Evolutionary conservation across 108 stramenopile genomes (phyloP).

Genomic region (Cyclotella distinguenda): DNA sequence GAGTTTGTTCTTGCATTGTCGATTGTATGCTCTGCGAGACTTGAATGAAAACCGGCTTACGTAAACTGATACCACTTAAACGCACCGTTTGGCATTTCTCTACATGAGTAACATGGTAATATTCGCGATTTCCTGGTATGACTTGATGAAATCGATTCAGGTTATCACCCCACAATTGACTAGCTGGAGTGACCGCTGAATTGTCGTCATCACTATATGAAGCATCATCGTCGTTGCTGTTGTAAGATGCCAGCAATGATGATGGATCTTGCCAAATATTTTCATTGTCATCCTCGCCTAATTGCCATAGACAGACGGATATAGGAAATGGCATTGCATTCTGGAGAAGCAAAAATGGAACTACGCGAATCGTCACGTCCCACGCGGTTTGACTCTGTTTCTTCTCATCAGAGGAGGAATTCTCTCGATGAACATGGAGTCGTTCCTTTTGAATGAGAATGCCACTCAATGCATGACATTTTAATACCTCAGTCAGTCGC

Average conservation of each 20-base stretch:
- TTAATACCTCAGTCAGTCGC: slow-evolving; percentile 16
- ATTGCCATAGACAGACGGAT: slow-evolving; percentile 26
- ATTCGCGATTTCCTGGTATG: slow-evolving; percentile 1
- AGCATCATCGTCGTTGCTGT: slow-evolving; percentile 1
- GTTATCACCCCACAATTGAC: neutral
- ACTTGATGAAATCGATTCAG: slow-evolving; percentile 6
- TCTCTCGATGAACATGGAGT: slow-evolving; percentile 11
- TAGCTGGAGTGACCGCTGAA: slow-evolving; percentile 15
- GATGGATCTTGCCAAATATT: slow-evolving; percentile 14
- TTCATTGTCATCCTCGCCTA: slow-evolving; percentile 10
- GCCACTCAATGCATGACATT: slow-evolving; percentile 31
- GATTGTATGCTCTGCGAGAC: slow-evolving; percentile 19
- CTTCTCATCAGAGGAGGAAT: neutral
- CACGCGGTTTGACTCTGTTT: slow-evolving; percentile 5
- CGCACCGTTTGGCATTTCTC: slow-evolving; percentile 15
- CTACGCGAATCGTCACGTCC: slow-evolving; percentile 13
- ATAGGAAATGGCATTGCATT: slow-evolving; percentile 25
- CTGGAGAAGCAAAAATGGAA: slow-evolving; percentile 27
- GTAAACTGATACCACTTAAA: slow-evolving; percentile 27
- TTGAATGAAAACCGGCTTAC: slow-evolving; percentile 26
- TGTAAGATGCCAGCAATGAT: neutral
- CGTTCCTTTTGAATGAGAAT: slow-evolving; percentile 25
- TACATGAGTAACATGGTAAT: slow-evolving; percentile 2
- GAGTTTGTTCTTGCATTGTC: neutral
- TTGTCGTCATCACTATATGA: slow-evolving; percentile 31